Evolutionary conservation across 768 basidiomycete species (phyloP), one percentile per base, ranked within the genome.

Genomic region (Boletus reticulatus): DNA sequence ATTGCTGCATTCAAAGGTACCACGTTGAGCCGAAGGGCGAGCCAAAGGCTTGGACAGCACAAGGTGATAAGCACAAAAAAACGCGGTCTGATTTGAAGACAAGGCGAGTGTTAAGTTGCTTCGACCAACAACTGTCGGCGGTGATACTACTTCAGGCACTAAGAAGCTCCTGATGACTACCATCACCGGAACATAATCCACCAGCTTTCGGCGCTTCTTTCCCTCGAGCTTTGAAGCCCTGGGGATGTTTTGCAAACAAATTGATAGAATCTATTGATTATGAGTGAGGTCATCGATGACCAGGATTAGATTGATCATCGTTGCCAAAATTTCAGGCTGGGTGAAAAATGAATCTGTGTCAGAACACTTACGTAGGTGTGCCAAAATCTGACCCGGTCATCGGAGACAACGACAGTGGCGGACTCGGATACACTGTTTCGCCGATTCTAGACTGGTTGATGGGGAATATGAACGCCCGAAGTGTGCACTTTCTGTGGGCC

Each of bases 291-390:
- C 49, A 55, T 49, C 12, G 38, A 29, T 37, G 42, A 14, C 20
- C 20, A 57, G 7, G 20, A 42, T 31, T 46, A 50, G 36, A 16
- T n/a, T 43, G 38, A 48, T 53, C 29, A 36, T 31, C 48, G 14
- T 31, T 24, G 8, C 19, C 12, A 5, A 19, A 45, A 14, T 37
- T 45, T 51, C 37, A 53, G 38, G 46, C 47, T 39, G 43, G 34
- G 47, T 45, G 37, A 37, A 42, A 43, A 56, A 42, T 46, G 22
- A 46, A 52, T 50, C 50, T 6, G 57, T 53, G 45, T 17, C 29
- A 47, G 16, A 14, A 52, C 13, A 9, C 7, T 63, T 56, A 60
- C 62, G 52, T 60, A 56, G 41, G 20, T 37, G 14, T n/a, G 17
- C 12, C 24, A 48, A 24, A 52, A 49, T 39, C 46, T 41, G 37